Conservation (phyloP, 495 filamentous ascomycete genomes). For the Cryomyces minteri region DNA sequence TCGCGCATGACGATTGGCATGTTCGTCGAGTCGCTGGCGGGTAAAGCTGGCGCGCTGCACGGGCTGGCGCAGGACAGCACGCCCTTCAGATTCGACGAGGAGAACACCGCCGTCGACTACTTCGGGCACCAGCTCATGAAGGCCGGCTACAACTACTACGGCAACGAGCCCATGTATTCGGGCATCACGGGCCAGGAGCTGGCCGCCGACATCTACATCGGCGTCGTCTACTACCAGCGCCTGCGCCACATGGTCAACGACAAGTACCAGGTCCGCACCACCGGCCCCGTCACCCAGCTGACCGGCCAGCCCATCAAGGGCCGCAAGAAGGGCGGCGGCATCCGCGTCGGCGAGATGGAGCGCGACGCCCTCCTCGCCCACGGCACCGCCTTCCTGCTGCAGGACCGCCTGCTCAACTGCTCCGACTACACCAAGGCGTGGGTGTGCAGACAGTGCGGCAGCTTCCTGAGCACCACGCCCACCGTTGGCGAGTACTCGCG, state of each 20-base stretch:
- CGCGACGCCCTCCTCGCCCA: slow-evolving; percentile 87
- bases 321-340: slow-evolving; percentile 86
- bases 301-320: slow-evolving; percentile 97
- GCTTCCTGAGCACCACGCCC: slow-evolving; percentile 67
- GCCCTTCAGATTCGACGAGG: slow-evolving; percentile 84
- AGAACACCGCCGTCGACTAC: slow-evolving; percentile 81
- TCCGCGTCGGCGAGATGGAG: slow-evolving; percentile 98
- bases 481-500: slow-evolving; percentile 37
- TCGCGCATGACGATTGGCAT: slow-evolving; percentile 99
- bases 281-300: slow-evolving; percentile 68
- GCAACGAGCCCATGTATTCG: slow-evolving; percentile 94
- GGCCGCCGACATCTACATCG: slow-evolving; percentile 86
- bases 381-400: slow-evolving; percentile 82
- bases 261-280: slow-evolving; percentile 96
- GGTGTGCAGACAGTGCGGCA: slow-evolving; percentile 76
- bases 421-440: slow-evolving; percentile 75
- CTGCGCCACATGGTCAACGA: slow-evolving; percentile 99
- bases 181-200: slow-evolving; percentile 93
- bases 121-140: slow-evolving; percentile 88
- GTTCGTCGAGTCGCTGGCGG: slow-evolving; percentile 94
- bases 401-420: slow-evolving; percentile 92
- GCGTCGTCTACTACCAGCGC: slow-evolving; percentile 93
- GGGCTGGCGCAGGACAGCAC: slow-evolving; percentile 88
- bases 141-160: slow-evolving; percentile 94
- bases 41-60: slow-evolving; percentile 85